A percentile compares a stretch with the other conserved stretches of the same genome.
Conservation (phyloP, 441 rosid species). For the Melastoma candidum region DNA sequence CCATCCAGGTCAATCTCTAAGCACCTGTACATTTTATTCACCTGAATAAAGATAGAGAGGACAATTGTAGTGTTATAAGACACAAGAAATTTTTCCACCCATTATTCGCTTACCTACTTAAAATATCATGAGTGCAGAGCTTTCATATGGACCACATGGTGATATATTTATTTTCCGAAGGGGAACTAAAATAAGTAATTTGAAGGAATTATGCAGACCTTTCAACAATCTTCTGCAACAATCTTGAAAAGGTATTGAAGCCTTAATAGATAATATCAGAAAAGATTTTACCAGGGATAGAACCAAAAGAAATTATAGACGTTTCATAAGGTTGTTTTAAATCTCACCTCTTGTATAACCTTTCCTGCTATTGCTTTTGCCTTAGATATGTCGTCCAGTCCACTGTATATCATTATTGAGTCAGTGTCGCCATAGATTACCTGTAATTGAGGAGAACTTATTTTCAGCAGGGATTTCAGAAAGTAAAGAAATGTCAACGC, state of each 20-base stretch:
- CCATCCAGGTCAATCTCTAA: slow-evolving; percentile 95
- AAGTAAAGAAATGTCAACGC: slow-evolving; percentile 9
- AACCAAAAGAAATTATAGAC: neutral
- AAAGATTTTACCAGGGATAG: neutral
- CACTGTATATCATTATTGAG: slow-evolving; percentile 96
- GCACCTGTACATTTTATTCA: slow-evolving; percentile 84
- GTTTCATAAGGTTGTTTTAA: neutral
- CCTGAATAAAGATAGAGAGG: slow-evolving; percentile 28
- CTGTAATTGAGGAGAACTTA: slow-evolving; percentile 33
- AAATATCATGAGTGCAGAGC: too few species aligned
- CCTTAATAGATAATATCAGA: neutral
- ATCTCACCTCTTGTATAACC: slow-evolving; percentile 82
- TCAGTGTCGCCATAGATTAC: slow-evolving; percentile 97
- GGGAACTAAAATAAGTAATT: neutral
- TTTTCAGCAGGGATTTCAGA: slow-evolving; percentile 13
- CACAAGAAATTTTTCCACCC: too few species aligned
- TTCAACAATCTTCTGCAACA: too few species aligned
- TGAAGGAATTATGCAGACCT: neutral
- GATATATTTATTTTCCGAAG: too few species aligned
- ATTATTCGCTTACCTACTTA: too few species aligned
- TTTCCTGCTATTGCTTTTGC: slow-evolving; percentile 68
- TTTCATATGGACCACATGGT: too few species aligned
- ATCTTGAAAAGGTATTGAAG: too few species aligned
- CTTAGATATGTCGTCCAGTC: slow-evolving; percentile 69
- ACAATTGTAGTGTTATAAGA: neutral